A percentile compares a stretch with the other conserved stretches of the same genome.
phyloP scores from a whole-genome alignment of 257 asterid genomes.

The Gardenia jasminoides region DNA sequence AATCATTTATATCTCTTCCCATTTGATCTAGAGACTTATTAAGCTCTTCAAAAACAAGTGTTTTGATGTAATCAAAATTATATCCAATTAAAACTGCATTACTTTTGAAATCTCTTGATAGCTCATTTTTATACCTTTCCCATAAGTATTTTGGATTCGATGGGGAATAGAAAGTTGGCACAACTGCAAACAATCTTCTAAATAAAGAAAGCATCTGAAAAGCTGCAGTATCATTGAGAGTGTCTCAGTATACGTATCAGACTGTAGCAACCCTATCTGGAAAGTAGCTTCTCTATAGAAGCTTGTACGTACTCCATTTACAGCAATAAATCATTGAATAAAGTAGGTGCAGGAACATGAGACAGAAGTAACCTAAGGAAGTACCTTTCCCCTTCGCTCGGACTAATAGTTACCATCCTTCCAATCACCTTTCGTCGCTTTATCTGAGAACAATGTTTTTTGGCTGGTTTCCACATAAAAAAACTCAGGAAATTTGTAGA shows the following conservation, averaged over 20 bases:
- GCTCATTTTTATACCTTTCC: too few relatives aligned
- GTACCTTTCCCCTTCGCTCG: too few relatives aligned
- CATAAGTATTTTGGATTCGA: background rate
- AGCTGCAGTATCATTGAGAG: background rate
- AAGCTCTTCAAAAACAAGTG: background rate
- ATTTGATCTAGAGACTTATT: background rate
- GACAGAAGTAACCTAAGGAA: too few relatives aligned
- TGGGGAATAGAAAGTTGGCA: background rate
- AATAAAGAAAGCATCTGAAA: background rate
- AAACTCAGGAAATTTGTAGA: too few relatives aligned
- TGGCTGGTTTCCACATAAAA: too few relatives aligned
- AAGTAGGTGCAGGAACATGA: too few relatives aligned
- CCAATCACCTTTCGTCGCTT: too few relatives aligned
- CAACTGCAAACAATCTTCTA: background rate
- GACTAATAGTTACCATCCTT: too few relatives aligned
- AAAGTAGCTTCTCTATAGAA: background rate
- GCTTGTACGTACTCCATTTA: fast-evolving
- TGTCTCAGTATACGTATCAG: background rate
- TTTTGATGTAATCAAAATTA: background rate
- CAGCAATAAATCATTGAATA: too few relatives aligned
- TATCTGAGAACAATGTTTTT: too few relatives aligned
- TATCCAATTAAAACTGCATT: background rate
- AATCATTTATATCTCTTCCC: too few relatives aligned
- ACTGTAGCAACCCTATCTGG: background rate
- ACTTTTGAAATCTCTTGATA: too few relatives aligned